Evolutionary conservation across 331 rosid species (phyloP).

Genomic region (Pyracantha coccinea): DNA sequence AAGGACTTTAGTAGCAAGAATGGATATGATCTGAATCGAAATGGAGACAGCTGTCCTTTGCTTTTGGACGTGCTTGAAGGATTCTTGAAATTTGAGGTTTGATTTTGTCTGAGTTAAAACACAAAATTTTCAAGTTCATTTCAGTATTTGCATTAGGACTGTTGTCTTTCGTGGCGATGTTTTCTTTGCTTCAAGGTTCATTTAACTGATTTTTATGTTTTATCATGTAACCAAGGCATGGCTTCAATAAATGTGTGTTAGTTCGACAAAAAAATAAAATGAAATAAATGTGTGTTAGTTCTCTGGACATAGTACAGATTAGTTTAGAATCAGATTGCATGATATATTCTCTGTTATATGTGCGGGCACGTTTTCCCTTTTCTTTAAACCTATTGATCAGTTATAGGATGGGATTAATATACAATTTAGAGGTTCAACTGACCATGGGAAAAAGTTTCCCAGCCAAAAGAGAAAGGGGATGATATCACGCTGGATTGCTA

Average conservation of each 20-base stretch:
- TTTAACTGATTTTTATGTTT: background rate
- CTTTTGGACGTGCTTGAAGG: constrained; percentile 99
- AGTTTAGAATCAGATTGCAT: background rate
- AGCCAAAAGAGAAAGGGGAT: background rate
- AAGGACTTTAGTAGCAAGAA: constrained; percentile 89
- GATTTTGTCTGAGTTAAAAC: constrained; percentile 7
- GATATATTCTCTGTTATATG: background rate
- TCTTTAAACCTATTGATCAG: background rate
- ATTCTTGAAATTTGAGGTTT: constrained; percentile 95
- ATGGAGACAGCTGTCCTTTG: constrained; percentile 83
- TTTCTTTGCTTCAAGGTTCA: background rate
- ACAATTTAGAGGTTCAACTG: background rate
- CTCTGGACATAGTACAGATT: background rate
- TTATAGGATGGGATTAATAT: background rate
- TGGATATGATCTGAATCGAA: constrained; percentile 91
- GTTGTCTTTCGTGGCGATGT: background rate
- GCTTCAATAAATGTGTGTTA: background rate
- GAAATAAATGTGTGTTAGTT: background rate
- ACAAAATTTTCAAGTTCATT: too few species aligned
- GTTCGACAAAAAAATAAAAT: background rate
- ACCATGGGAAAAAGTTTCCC: background rate
- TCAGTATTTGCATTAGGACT: background rate
- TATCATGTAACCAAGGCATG: background rate
- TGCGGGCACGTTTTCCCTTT: background rate
- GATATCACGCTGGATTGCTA: background rate